Conservation (phyloP, 192 early-diverging fungal species). For the Mortierella antarctica region DNA sequence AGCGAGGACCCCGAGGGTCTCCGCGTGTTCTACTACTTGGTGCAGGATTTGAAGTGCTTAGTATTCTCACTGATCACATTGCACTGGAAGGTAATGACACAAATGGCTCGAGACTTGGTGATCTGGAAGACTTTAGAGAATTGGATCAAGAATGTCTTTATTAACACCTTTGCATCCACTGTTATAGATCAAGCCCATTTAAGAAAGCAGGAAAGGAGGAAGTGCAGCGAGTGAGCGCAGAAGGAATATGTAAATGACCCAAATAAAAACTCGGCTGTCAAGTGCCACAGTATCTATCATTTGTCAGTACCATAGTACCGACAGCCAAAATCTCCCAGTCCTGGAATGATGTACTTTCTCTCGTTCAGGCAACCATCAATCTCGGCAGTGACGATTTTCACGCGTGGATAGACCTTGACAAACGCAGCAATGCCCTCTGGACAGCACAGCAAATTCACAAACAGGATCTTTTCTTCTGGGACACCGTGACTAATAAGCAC, state of each 20-base stretch:
- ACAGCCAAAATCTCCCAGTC: slow-evolving; percentile 90
- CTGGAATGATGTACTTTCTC: slow-evolving; percentile 88
- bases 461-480: slow-evolving; percentile 81
- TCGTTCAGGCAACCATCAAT: slow-evolving; percentile 82
- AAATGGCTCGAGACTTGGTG: background rate
- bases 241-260: no score
- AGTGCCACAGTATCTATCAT: background rate
- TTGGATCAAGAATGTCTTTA: background rate
- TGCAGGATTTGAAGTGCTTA: slow-evolving; percentile 98
- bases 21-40: slow-evolving; percentile 93
- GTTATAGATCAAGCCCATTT: slow-evolving; percentile 40
- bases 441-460: slow-evolving; percentile 85
- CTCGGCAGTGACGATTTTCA: slow-evolving; percentile 86
- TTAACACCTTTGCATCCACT: background rate
- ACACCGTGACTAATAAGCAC: slow-evolving; percentile 83
- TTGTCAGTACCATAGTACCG: slow-evolving; percentile 81
- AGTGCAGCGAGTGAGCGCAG: no score
- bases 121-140: no score
- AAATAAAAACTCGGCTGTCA: no score
- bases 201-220: background rate
- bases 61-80: slow-evolving; percentile 94
- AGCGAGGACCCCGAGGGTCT: slow-evolving; percentile 95
- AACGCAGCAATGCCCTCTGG: slow-evolving; percentile 85
- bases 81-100: slow-evolving; percentile 88
- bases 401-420: slow-evolving; percentile 68